Evolutionary conservation across 2,329 filamentous ascomycete genomes (phyloP), one percentile per base, ranked within the genome.

Genomic region (Scleromitrula shiraiana): DNA sequence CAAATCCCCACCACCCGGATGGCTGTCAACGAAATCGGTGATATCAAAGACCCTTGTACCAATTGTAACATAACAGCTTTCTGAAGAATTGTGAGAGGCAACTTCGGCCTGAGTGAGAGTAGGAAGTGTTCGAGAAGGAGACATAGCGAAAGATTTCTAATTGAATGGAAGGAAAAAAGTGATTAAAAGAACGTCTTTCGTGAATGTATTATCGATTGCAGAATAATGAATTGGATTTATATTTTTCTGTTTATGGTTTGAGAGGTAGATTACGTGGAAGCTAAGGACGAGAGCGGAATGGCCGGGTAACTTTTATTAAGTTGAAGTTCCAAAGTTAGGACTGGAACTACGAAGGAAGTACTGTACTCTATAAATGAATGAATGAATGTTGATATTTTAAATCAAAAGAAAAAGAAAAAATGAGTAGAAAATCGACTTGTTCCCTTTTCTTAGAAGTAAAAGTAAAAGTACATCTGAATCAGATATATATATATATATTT

Each of bases 41-140:
- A 98, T 77, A 72, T 98, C 91, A 75, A 89, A 98, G 59, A 98
- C 91, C 59, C 91, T 94, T 50, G 78, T 77, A 53, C 88, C 90
- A 46, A 96, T 75, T 3, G 87, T 93, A 59, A 98, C 90, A 73
- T 90, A 98, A 73, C 91, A 97, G 41, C 88, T 95, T 63, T 88
- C 79, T 41, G 72, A 71, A 39, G 79, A 83, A 66, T 86, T 91
- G 68, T 95, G 89, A 58, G 81, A 73, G 66, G 83, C 80, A 62
- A 98, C 82, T 65, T 98, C 87, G 57, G 83, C 78, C 58, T 76
- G 76, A 41, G 87, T 83, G 63, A 97, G 83, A 23, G 84, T 91
- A 49, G 91, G 91, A 41, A 97, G 80, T 41, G 80, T 89, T 64
- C 79, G 79, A 61, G 80, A 81, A 58, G 89, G 86, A 87, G 95